Evolutionary conservation across 805 yeast genomes (phyloP), one percentile per base, ranked within the genome.

Genomic region (Wickerhamiella domercqiae): DNA sequence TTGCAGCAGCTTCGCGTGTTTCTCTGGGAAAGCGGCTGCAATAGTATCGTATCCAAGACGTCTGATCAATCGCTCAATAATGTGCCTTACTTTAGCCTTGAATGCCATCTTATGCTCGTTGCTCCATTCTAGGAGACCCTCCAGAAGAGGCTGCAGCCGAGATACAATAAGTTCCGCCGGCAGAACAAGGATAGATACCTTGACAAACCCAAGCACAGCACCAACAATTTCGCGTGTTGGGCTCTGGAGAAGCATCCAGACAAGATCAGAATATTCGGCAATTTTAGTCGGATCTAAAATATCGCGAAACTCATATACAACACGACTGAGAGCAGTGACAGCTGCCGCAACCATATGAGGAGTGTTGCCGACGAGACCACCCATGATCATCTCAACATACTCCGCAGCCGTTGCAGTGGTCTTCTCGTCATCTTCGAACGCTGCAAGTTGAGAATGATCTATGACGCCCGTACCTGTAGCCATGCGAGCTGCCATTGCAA

Each of bases 291-390:
- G 49, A 9, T 74, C 70, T 43, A 90, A 64, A 26, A 64, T 62
- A 38, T 71, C 71, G 49, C 77, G 77, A 61, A 81, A 93, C 59
- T 90, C 96, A 58, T 75, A 87, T 29, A 90, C 67, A 32, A 87
- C 62, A 53, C 95, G 77, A 32, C 94, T 76, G 38, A 87, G 64
- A 0, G 95, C 93, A 5, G 94, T 84, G 49, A 90, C 75, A 2
- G 87, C 75, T n/a, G 97, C 96, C 51, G 94, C 81, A 22, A 90
- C 80, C 95, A 87, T 87, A 61, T 87, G 94, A 25, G 93, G 87
- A 21, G 90, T 71, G 46, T 79, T 76, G 40, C 95, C 95, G 26
- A 90, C 95, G 47, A 93, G 66, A 63, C 98, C 99, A 21, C 96
- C 98, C 57, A 87, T 73, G 21, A 87, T 78, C 78, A 90, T 82